phyloP scores from a whole-genome alignment of 1,284 basidiomycete species.

The Boletus mariae region DNA sequence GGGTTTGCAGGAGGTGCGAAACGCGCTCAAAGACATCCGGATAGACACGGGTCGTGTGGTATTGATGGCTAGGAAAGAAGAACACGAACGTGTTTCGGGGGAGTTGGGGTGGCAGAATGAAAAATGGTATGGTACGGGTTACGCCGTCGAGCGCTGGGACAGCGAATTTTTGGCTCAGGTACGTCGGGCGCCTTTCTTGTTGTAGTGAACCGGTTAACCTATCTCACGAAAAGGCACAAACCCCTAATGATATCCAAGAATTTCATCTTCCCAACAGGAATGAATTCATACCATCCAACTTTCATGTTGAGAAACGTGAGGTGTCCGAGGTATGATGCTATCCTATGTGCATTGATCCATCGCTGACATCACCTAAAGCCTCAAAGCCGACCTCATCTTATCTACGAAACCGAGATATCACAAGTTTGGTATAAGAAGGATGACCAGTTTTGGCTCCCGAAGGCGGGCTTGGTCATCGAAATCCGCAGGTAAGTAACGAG shows the following conservation, averaged over 20 bases:
- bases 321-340: constrained; percentile 49
- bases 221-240: constrained; percentile 47
- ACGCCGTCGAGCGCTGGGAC: constrained; percentile 66
- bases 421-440: constrained; percentile 95
- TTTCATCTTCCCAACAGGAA: constrained; percentile 84
- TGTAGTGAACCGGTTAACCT: constrained; percentile 4
- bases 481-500: constrained; percentile 54
- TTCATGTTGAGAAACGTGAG: constrained; percentile 76
- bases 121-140: constrained; percentile 86
- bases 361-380: constrained; percentile 44
- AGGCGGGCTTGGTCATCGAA: constrained; percentile 71
- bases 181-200: constrained; percentile 11
- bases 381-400: constrained; percentile 68
- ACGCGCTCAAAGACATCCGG: constrained; percentile 50
- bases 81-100: constrained; percentile 54
- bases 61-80: constrained; percentile 72
- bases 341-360: background rate
- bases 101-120: constrained; percentile 61
- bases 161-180: constrained; percentile 65
- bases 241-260: constrained; percentile 60
- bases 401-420: constrained; percentile 69
- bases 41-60: constrained; percentile 61
- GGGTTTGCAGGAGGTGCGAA: constrained; percentile 56
- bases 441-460: constrained; percentile 92
- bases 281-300: constrained; percentile 84